Conservation (phyloP, 805 yeast species). For the Kazachstania viticola region DNA sequence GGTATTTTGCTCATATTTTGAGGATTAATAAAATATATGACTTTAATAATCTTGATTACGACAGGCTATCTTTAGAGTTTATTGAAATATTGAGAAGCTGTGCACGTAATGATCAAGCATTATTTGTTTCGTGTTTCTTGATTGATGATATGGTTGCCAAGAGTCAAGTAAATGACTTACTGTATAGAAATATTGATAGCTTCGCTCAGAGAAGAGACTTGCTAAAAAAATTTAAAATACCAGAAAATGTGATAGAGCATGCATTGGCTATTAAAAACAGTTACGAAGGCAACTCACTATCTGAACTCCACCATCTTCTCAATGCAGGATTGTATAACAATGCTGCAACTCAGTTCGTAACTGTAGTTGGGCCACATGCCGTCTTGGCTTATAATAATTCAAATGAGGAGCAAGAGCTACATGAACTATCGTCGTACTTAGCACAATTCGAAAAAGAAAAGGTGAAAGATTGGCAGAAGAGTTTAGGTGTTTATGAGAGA, state of each 20-base stretch:
- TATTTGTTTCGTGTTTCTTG: slow-evolving; percentile 53
- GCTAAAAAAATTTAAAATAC: slow-evolving; percentile 36
- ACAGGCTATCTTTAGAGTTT: slow-evolving; percentile 31
- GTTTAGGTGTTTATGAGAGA: slow-evolving; percentile 46
- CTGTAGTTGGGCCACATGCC: slow-evolving; percentile 60
- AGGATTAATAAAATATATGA: slow-evolving; percentile 22
- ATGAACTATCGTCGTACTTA: slow-evolving; percentile 29
- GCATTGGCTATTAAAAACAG: slow-evolving; percentile 50
- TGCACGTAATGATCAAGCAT: slow-evolving; percentile 46
- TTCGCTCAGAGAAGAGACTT: slow-evolving; percentile 7
- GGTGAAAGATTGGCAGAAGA: slow-evolving; percentile 41
- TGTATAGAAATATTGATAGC: slow-evolving; percentile 17
- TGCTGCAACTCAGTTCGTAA: slow-evolving; percentile 50
- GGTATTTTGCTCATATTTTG: slow-evolving; percentile 42
- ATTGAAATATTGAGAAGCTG: slow-evolving; percentile 39
- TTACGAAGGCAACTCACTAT: slow-evolving; percentile 38
- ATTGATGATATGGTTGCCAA: slow-evolving; percentile 35
- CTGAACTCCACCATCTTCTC: slow-evolving; percentile 50
- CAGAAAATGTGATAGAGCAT: slow-evolving; percentile 37
- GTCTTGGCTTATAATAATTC: slow-evolving; percentile 24
- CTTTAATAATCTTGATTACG: slow-evolving; percentile 24
- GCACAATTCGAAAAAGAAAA: slow-evolving; percentile 32
- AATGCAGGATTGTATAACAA: slow-evolving; percentile 47
- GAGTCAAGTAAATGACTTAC: slow-evolving; percentile 26
- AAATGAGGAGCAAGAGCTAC: slow-evolving; percentile 31